Evolutionary conservation across 2,329 filamentous ascomycete genomes (phyloP).

Genomic region (Alternaria sp.): DNA sequence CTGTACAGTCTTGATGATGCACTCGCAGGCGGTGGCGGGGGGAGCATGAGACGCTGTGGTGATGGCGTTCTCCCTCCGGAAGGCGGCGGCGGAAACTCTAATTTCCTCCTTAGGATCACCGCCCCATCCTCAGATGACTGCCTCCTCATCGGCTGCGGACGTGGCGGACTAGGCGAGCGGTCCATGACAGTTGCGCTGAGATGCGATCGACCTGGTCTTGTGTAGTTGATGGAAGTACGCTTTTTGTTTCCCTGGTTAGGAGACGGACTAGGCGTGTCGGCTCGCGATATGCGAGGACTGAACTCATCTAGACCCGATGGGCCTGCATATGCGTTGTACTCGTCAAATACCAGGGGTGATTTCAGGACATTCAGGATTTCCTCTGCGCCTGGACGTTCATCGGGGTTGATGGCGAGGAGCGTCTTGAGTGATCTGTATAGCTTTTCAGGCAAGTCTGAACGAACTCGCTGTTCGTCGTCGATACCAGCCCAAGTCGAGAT

Average conservation of each 20-base stretch:
- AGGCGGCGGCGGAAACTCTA: constrained; percentile 31
- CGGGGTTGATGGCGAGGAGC: constrained; percentile 77
- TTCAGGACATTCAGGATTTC: constrained; percentile 84
- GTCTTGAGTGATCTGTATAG: constrained; percentile 85
- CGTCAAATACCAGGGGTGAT: constrained; percentile 62
- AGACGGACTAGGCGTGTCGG: constrained; percentile 50
- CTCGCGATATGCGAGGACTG: constrained; percentile 52
- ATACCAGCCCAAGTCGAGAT: constrained; percentile 90
- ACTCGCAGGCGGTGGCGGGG: constrained; percentile 34
- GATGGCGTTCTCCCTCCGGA: constrained; percentile 22
- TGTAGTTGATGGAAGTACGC: constrained; percentile 34
- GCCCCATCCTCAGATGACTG: constrained; percentile 35
- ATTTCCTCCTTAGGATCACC: constrained; percentile 39
- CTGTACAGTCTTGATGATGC: constrained; percentile 12
- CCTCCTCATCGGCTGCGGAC: constrained; percentile 17
- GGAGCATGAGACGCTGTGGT: constrained; percentile 42
- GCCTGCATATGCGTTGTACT: constrained; percentile 50
- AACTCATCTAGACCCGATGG: constrained; percentile 41
- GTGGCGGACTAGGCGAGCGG: constrained; percentile 44
- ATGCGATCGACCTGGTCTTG: constrained; percentile 41
- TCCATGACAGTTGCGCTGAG: constrained; percentile 41
- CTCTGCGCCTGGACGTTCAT: constrained; percentile 79
- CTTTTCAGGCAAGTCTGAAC: constrained; percentile 83
- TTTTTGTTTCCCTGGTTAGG: constrained; percentile 33
- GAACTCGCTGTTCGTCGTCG: constrained; percentile 73